Base-by-base conservation (phyloP, 2,329 filamentous ascomycete genomes). In the Fusarium sp. region DNA sequence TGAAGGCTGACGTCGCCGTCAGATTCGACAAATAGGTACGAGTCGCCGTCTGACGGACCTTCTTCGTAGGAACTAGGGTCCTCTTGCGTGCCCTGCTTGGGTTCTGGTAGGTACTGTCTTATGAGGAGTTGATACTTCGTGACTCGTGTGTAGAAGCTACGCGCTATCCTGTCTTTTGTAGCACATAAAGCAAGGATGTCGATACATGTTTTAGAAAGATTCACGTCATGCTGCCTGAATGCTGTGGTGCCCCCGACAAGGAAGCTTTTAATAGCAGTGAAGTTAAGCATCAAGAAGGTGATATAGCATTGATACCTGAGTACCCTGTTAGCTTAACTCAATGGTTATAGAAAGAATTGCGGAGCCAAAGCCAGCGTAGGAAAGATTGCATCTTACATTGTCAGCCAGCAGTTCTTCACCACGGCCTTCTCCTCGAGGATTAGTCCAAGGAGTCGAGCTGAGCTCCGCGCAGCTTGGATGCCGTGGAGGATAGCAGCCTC, bases 1-100 rank as follows among this genome's bases (percentile, higher is more conserved):
- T 41, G 34, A 20, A 63, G 54, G 13, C 5, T 28, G 4, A n/a
- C 1, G 5, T 47, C 7, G 2, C 42, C 54, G 1, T 22, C 22
- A 0, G 34, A 48, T 1, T 48, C 7, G 1, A 18, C 9, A 6
- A 63, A 63, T 0, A 63, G 12, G 22, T 63, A 59, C 0, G 34
- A 59, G 22, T 41, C 28, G 1, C 48, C 41, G 1, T 39, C 24
- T 0, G 3, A 4, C 6, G 5, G 1, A 14, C 3, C 22, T 4
- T 22, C n/a, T 3, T 24, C 28, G 12, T 22, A 17, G 0, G 11
- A 10, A 13, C 7, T 9, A n/a, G 11, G 3, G 5, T n/a, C 10
- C 11, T 11, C 39, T 10, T 3, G 1, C 34, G 17, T 36, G 34
- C 10, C 9, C 34, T 3, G 4, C 3, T 15, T 11, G 6, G 3